Evolutionary conservation across 352 stramenopile species (phyloP), one percentile per base, ranked within the genome.

Genomic region (Thraustotheca clavata): DNA sequence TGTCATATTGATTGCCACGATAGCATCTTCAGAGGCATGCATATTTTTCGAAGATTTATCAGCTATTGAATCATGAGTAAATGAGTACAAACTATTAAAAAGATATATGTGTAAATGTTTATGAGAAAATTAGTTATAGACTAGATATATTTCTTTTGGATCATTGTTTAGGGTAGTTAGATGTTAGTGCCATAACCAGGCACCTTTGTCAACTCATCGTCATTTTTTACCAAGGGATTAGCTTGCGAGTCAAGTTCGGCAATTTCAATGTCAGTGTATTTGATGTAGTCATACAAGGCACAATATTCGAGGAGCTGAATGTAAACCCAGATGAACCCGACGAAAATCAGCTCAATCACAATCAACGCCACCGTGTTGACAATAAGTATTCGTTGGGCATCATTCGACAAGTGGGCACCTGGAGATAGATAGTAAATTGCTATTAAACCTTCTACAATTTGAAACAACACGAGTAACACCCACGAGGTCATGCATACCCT

Each of bases 281-380:
- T 52, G 43, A 35, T 24, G 43, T 52, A 52, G 43, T 52, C 43
- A 31, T 35, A 52, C n/a, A 46, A 31, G 39, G 46, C 57, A 26
- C 57, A 65, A 14, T 54, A 33, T 27, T 65, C 38, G 40, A 65
- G 57, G 22, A 65, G 40, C 29, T 65, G 38, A n/a, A 65, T 65
- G 57, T 65, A 65, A 2, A 26, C 57, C n/a, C 26, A 16, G 38
- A 65, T 65, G 57, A 65, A 65, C 38, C 22, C 38, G 24, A 65
- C 57, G 18, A 65, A 65, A 4, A 54, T 3, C 3, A 65, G n/a
- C 32, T 65, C 57, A 32, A 65, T 65, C 38, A n/a, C 26, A 11
- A 65, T 4, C 29, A 65, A 33, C 1, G 57, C 46, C 1, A 29
- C 26, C 4, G 57, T 65, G 41, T 65, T 65, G 18, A 24, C 29